Conservation (phyloP, 306 rosid species). For the Rosa chinensis region DNA sequence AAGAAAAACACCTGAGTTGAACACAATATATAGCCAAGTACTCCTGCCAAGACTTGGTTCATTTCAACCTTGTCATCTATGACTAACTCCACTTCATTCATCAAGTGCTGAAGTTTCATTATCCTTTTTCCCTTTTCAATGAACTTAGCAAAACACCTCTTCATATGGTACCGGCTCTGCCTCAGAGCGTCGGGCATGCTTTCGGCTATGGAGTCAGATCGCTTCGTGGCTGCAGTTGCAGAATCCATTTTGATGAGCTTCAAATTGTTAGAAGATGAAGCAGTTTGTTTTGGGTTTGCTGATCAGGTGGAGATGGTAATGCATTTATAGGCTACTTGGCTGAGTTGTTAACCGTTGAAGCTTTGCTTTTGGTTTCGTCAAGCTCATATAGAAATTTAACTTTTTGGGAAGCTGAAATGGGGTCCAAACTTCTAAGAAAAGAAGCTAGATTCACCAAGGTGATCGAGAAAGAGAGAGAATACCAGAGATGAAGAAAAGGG, state of each 20-base stretch:
- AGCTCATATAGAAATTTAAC: neutral
- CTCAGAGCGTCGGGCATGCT: slow-evolving; percentile 76
- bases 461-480: neutral
- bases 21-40: slow-evolving; percentile 58
- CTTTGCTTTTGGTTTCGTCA: slow-evolving; percentile 28
- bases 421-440: neutral
- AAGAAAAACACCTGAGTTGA: slow-evolving; percentile 65
- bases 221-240: slow-evolving; percentile 30
- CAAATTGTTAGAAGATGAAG: slow-evolving; percentile 11
- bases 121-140: slow-evolving; percentile 70
- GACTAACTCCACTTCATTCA: slow-evolving; percentile 66
- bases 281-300: slow-evolving; percentile 2
- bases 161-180: slow-evolving; percentile 76
- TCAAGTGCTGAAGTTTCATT: slow-evolving; percentile 62
- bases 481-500: neutral
- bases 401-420: slow-evolving; percentile 22
- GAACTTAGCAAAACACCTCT: slow-evolving; percentile 77
- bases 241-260: slow-evolving; percentile 43
- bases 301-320: slow-evolving; percentile 6
- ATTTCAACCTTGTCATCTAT: slow-evolving; percentile 63
- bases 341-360: neutral
- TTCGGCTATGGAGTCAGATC: slow-evolving; percentile 54
- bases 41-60: slow-evolving; percentile 59
- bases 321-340: slow-evolving; percentile 23
- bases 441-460: slow-evolving; percentile 30